These are phyloP conservation scores for Dentipellis sp. DNA, from an alignment of 768 basidiomycete species.

Conservation along the genomic window DNA sequence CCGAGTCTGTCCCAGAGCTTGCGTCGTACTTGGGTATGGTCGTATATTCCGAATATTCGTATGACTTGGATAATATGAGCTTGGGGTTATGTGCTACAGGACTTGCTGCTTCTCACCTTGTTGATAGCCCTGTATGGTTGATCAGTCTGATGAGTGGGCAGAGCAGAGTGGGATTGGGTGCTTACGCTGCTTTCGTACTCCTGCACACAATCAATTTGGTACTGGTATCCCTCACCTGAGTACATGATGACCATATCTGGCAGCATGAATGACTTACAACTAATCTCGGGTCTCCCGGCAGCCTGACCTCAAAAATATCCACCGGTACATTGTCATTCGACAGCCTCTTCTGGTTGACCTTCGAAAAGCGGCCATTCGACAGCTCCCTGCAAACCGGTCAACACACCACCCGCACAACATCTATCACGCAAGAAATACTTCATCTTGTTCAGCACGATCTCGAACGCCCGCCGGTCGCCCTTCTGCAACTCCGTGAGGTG, in stretches of 20 bases:
- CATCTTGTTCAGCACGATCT: background rate
- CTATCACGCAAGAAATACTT: background rate
- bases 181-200: background rate
- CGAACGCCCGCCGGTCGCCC: background rate
- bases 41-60: background rate
- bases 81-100: too few relatives aligned
- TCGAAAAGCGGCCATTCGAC: conserved; percentile 7
- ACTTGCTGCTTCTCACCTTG: background rate
- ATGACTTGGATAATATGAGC: background rate
- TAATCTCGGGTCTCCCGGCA: conserved; percentile 6
- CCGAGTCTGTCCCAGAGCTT: background rate
- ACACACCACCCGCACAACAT: background rate
- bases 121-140: background rate
- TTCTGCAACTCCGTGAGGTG: background rate
- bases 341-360: conserved; percentile 7
- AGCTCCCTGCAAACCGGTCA: conserved; percentile 3
- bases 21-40: background rate
- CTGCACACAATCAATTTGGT: conserved; percentile 6
- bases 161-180: background rate
- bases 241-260: background rate
- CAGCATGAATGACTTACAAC: conserved; percentile 1
- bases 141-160: background rate
- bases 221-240: background rate
- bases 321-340: conserved; percentile 5
- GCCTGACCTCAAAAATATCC: conserved; percentile 9